Percentiles rank a stretch among this genome's conserved stretches.
Evolutionary conservation across 2,329 filamentous ascomycete genomes (phyloP).

Genomic region (Colletotrichum truncatum): DNA sequence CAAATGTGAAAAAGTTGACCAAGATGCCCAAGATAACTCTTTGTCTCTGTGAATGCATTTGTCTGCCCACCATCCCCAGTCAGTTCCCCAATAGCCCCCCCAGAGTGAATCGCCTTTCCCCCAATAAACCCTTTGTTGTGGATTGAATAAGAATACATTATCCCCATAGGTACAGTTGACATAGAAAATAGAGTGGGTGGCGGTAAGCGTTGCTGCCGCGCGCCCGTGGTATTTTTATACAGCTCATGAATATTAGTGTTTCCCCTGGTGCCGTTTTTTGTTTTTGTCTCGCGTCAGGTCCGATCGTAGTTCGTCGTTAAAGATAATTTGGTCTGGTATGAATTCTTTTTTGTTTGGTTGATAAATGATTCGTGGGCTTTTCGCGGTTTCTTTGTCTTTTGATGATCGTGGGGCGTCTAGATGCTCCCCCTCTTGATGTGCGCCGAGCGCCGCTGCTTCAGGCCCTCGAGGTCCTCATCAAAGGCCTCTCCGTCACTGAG

Average conservation of each 20-base stretch:
- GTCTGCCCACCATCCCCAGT: neutral
- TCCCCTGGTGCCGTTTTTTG: conserved; percentile 2
- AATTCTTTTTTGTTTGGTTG: neutral
- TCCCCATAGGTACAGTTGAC: conserved; percentile 21
- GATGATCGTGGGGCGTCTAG: conserved; percentile 34
- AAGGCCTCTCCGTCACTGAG: conserved; percentile 59
- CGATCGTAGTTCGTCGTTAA: conserved; percentile 28
- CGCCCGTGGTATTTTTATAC: conserved; percentile 15
- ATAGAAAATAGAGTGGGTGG: conserved; percentile 3
- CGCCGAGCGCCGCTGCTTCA: conserved; percentile 43
- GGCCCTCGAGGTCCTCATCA: conserved; percentile 52
- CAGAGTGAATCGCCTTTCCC: neutral
- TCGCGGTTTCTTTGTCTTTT: neutral
- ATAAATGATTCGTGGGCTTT: neutral
- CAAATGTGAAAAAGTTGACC: neutral
- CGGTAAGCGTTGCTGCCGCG: neutral
- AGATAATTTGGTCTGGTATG: conserved; percentile 21
- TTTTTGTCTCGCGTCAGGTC: conserved; percentile 15
- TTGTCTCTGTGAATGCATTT: conserved; percentile 3
- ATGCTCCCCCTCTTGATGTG: conserved; percentile 58
- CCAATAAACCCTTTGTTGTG: neutral
- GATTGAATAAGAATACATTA: conserved; percentile 18
- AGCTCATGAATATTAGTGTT: conserved; percentile 16
- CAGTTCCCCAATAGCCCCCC: neutral
- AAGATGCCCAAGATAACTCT: neutral